Evolutionary conservation across 768 basidiomycete species (phyloP).

Genomic region (Mycena crocata): DNA sequence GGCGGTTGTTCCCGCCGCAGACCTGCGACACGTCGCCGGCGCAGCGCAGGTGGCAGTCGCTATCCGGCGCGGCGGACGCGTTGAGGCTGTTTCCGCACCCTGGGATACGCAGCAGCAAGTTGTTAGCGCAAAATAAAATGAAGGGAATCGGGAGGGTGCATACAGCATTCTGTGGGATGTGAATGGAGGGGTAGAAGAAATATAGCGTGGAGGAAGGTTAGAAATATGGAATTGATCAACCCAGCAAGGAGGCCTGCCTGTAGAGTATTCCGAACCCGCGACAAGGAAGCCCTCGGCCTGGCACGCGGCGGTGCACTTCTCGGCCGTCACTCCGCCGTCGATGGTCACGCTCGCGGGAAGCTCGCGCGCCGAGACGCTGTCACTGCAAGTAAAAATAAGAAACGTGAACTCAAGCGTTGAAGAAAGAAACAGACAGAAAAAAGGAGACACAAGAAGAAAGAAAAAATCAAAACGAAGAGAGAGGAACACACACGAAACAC

Average conservation of each 20-base stretch:
- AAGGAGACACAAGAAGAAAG: too few relatives aligned
- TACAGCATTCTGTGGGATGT: slow-evolving; percentile 15
- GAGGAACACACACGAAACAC: too few relatives aligned
- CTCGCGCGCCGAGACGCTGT: neutral
- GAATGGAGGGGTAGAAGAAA: neutral
- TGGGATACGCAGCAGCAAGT: neutral
- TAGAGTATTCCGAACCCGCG: slow-evolving; percentile 11
- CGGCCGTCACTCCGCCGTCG: neutral
- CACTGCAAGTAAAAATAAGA: neutral
- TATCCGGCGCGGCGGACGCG: neutral
- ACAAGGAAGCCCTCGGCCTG: neutral
- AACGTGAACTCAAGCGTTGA: neutral
- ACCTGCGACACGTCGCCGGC: neutral
- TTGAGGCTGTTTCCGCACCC: slow-evolving; percentile 1
- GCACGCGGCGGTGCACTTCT: slow-evolving; percentile 7
- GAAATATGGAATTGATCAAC: neutral
- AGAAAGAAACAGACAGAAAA: neutral
- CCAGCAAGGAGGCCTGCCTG: neutral
- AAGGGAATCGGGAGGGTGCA: neutral
- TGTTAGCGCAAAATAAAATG: neutral
- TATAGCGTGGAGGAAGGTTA: neutral
- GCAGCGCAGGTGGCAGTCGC: slow-evolving; percentile 8
- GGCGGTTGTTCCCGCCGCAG: slow-evolving; percentile 5
- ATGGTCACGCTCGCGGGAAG: neutral
- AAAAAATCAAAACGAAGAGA: too few relatives aligned